phyloP scores from a whole-genome alignment of 768 basidiomycete species.

The Tephrocybe sp. region DNA sequence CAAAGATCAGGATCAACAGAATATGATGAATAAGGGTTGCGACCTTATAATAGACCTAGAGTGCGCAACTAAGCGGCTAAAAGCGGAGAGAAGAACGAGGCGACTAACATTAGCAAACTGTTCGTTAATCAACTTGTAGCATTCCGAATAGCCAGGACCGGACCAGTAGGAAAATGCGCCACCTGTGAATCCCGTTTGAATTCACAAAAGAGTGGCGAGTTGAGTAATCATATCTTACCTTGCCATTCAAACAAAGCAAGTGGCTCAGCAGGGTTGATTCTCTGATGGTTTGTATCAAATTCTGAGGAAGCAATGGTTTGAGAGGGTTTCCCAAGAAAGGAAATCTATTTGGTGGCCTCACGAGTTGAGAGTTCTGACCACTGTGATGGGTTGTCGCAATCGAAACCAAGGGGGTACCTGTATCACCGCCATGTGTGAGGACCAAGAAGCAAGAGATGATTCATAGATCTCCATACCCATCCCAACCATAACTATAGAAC shows the following conservation, averaged over 20 bases:
- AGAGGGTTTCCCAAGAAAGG: not conserved
- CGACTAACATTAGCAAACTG: constrained; percentile 33
- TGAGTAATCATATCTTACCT: constrained; percentile 15
- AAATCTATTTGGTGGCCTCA: constrained; percentile 12
- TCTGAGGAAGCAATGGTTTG: constrained; percentile 15
- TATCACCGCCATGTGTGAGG: constrained; percentile 12
- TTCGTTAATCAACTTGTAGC: constrained; percentile 34
- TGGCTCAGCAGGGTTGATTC: constrained; percentile 33
- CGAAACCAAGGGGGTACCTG: constrained; percentile 60
- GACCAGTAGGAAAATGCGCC: constrained; percentile 38
- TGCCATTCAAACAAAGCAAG: constrained; percentile 38
- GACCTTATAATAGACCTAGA: constrained; percentile 34
- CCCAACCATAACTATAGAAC: constrained; percentile 39
- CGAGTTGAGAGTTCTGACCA: constrained; percentile 46
- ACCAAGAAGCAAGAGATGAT: not conserved
- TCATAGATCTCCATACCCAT: constrained; percentile 20
- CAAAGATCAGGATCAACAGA: not conserved
- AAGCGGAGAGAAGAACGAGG: not conserved
- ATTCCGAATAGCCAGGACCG: constrained; percentile 32
- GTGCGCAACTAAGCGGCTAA: not conserved
- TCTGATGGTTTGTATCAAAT: constrained; percentile 30
- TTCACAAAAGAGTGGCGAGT: not conserved
- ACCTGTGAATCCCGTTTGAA: constrained; percentile 13
- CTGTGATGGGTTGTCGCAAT: constrained; percentile 54
- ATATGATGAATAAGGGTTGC: not conserved